phyloP scores from a whole-genome alignment of 2,329 filamentous ascomycete genomes.

The Cryphonectria nitschkei region DNA sequence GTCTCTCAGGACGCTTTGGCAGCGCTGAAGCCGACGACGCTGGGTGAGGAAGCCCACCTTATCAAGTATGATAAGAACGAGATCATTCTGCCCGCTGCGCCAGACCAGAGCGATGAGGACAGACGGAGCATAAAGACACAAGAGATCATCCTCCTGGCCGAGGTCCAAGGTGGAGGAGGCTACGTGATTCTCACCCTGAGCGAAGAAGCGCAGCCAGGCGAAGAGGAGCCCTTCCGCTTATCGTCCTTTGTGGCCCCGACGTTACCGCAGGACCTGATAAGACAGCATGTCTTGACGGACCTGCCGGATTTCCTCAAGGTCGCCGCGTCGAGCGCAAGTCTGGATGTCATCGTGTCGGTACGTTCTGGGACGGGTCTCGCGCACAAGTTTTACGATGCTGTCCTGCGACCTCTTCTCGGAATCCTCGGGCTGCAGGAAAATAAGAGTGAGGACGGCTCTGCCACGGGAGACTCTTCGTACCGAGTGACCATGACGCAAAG shows the following conservation, averaged over 20 bases:
- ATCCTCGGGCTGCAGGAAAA: slow-evolving; percentile 43
- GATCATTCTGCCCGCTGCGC: slow-evolving; percentile 12
- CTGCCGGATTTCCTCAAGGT: slow-evolving; percentile 42
- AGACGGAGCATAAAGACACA: slow-evolving; percentile 33
- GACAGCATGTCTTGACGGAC: slow-evolving; percentile 41
- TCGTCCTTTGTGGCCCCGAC: slow-evolving; percentile 36
- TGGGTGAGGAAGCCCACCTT: slow-evolving; percentile 22
- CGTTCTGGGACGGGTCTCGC: slow-evolving; percentile 66
- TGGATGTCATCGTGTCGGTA: slow-evolving; percentile 71
- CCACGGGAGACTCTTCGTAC: slow-evolving; percentile 41
- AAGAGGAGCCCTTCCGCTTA: slow-evolving; percentile 35
- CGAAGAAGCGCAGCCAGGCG: slow-evolving; percentile 40
- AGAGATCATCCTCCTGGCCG: slow-evolving; percentile 38
- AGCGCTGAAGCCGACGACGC: slow-evolving; percentile 16
- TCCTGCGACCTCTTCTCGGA: slow-evolving; percentile 60
- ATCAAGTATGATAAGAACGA: slow-evolving; percentile 11
- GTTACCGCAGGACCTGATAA: slow-evolving; percentile 44
- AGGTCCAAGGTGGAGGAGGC: slow-evolving; percentile 11
- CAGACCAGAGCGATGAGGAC: neutral
- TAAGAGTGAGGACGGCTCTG: slow-evolving; percentile 25
- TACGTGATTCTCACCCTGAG: slow-evolving; percentile 46
- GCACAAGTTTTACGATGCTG: slow-evolving; percentile 55
- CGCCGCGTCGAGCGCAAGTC: slow-evolving; percentile 32
- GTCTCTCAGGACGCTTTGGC: slow-evolving; percentile 21
- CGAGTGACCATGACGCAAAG: slow-evolving; percentile 65